Evolutionary conservation across 768 basidiomycete genomes (phyloP).

Genomic region (Xerocomus spinulosus): DNA sequence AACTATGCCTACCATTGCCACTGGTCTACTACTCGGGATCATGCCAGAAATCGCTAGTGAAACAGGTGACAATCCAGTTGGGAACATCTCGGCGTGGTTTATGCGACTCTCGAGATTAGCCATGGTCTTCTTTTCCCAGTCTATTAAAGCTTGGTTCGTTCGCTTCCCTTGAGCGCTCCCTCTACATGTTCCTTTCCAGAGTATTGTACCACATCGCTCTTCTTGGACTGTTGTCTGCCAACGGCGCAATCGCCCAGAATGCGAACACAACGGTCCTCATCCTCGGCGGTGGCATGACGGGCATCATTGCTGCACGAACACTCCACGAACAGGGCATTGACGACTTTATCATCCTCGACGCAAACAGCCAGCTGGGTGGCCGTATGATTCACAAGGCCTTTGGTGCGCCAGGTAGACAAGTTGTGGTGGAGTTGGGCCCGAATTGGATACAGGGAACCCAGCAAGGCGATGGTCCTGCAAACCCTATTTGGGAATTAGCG

Average conservation of each 20-base stretch:
- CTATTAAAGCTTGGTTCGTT: background rate
- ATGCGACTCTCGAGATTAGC: no score
- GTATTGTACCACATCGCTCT: background rate
- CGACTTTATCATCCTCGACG: conserved; percentile 62
- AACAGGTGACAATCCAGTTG: no score
- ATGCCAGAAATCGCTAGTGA: no score
- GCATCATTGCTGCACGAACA: conserved; percentile 60
- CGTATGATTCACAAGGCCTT: conserved; percentile 49
- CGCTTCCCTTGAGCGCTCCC: background rate
- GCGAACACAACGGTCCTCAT: conserved; percentile 44
- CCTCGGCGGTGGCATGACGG: conserved; percentile 63
- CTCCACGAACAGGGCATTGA: conserved; percentile 49
- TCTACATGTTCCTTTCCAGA: conserved; percentile 13
- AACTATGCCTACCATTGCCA: no score
- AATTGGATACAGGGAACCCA: conserved; percentile 59
- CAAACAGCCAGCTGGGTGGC: conserved; percentile 54
- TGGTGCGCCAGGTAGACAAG: conserved; percentile 34
- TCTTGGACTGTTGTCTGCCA: conserved; percentile 3
- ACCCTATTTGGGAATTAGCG: conserved; percentile 55
- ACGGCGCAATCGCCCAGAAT: conserved; percentile 9
- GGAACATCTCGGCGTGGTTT: no score
- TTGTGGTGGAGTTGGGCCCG: conserved; percentile 52
- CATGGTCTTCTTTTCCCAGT: background rate
- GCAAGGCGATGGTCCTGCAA: conserved; percentile 43
- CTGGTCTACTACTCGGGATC: no score